Percentiles rank a stretch among this genome's conserved stretches.
Evolutionary conservation across 2,329 filamentous ascomycete species (phyloP).

Genomic region (Colletotrichum sp.): DNA sequence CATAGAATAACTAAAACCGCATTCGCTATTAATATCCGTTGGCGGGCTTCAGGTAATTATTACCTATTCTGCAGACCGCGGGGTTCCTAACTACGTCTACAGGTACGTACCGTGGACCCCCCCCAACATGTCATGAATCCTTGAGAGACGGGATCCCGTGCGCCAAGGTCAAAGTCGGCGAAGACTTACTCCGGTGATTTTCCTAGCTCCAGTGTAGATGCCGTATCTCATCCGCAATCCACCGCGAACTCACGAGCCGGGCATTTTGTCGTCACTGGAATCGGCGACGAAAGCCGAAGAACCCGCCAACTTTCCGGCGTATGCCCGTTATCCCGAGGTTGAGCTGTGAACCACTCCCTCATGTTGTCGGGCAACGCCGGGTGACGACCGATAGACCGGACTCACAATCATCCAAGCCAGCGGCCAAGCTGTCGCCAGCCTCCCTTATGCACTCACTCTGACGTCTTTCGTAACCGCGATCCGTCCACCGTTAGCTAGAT

Average conservation of each 20-base stretch:
- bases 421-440: not conserved
- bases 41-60: not conserved
- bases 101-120: not conserved
- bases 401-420: not conserved
- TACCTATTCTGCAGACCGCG: not conserved
- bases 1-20: not conserved
- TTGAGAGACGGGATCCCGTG: not conserved
- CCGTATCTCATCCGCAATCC: not conserved
- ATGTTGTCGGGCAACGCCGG: conserved; percentile 1
- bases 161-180: not conserved
- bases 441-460: not conserved
- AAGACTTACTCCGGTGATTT: not conserved
- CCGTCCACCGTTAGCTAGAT: not conserved
- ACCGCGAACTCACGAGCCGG: not conserved
- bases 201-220: not conserved
- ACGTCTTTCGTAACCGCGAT: not conserved
- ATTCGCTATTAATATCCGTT: not conserved
- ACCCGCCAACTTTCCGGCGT: not conserved
- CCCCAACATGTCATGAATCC: conserved; percentile 1
- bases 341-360: not conserved
- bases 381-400: not conserved
- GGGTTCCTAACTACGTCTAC: not conserved
- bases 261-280: not conserved
- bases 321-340: conserved; percentile 12
- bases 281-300: not conserved